These are phyloP conservation scores for Lactarius deliciosus DNA, from an alignment of 768 basidiomycete species.

Conservation along the genomic window DNA sequence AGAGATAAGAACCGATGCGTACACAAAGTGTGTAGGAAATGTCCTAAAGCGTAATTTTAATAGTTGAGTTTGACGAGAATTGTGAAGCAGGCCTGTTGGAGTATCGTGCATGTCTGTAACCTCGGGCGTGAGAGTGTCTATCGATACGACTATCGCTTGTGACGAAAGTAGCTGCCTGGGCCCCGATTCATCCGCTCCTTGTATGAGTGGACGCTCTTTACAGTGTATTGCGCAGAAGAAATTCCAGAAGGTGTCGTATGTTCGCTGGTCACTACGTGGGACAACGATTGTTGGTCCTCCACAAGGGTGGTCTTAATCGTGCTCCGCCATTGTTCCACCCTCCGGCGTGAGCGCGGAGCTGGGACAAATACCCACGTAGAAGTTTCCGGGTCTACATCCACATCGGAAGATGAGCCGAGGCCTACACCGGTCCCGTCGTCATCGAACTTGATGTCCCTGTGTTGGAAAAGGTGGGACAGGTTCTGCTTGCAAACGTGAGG, in stretches of 20 bases:
- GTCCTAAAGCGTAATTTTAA: background rate
- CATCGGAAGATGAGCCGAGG: too few relatives aligned
- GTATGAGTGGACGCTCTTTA: background rate
- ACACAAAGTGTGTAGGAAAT: background rate
- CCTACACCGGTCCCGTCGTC: too few relatives aligned
- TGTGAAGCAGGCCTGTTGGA: background rate
- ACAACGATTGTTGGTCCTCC: background rate
- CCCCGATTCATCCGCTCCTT: background rate
- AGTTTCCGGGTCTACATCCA: background rate
- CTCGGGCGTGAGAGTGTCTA: too few relatives aligned
- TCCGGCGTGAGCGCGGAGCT: background rate
- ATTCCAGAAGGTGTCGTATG: background rate
- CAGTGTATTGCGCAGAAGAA: background rate
- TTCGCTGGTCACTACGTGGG: background rate
- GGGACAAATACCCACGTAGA: background rate
- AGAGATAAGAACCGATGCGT: background rate
- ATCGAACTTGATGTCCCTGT: too few relatives aligned
- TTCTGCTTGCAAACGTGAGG: too few relatives aligned
- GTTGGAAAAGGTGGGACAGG: too few relatives aligned
- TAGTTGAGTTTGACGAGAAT: background rate
- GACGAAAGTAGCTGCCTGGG: background rate
- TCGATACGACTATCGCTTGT: too few relatives aligned
- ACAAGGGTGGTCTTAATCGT: background rate
- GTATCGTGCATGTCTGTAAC: too few relatives aligned
- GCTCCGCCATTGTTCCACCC: constrained; percentile 1